Evolutionary conservation across 306 rosid genomes (phyloP).

Genomic region (Lupinus albus): DNA sequence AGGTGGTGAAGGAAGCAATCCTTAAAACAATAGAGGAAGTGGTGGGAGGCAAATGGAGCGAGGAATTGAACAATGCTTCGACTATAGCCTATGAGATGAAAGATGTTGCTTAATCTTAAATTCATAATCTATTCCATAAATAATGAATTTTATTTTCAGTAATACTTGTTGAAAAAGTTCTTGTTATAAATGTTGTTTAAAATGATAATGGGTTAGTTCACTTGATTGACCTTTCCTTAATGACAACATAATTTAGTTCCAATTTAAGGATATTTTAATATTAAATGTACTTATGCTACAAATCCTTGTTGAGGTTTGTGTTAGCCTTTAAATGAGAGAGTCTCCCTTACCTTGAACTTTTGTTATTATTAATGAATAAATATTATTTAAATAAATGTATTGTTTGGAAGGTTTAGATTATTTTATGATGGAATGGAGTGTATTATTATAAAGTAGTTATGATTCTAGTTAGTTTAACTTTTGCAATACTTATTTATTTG

Average conservation of each 20-base stretch:
- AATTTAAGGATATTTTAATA: no score
- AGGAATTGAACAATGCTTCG: slow-evolving; percentile 34
- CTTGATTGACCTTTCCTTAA: no score
- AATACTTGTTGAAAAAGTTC: slow-evolving; percentile 17
- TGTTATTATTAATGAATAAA: no score
- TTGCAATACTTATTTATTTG: neutral
- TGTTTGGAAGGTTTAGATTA: neutral
- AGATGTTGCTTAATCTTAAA: neutral
- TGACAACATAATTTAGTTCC: no score
- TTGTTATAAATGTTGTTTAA: neutral
- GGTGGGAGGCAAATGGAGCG: slow-evolving; percentile 37
- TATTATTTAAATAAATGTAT: neutral
- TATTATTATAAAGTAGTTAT: neutral
- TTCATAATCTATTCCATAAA: neutral
- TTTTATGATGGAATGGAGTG: neutral
- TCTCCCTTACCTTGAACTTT: neutral
- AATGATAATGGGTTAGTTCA: neutral
- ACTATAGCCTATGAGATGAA: slow-evolving; percentile 39
- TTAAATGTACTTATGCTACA: neutral
- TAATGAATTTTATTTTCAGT: neutral
- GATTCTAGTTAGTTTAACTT: neutral
- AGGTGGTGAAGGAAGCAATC: slow-evolving; percentile 45
- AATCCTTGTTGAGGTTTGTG: neutral
- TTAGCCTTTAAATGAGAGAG: neutral
- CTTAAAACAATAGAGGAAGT: slow-evolving; percentile 38